Percentiles rank a stretch among this genome's conserved stretches.
Conservation (phyloP, 208 protist species). For the Trypanosoma platydactyli region DNA sequence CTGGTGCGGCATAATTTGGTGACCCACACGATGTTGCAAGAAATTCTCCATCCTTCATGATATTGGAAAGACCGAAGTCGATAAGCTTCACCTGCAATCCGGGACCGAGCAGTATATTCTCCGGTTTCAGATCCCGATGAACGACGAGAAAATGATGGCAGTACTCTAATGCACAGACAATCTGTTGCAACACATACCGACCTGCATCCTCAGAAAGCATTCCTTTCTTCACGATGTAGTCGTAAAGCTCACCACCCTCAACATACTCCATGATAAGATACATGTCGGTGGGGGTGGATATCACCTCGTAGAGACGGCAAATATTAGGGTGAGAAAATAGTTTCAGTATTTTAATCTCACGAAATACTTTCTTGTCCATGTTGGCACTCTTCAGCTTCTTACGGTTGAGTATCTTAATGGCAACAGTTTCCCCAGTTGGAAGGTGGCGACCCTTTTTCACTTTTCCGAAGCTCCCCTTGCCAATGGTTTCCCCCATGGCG, state of each 20-base stretch:
- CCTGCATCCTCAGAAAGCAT: conserved; percentile 93
- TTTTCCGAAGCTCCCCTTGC: conserved; percentile 99
- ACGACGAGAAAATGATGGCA: conserved; percentile 96
- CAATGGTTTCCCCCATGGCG: conserved; percentile 97
- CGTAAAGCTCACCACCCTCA: conserved; percentile 98
- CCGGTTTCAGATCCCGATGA: conserved; percentile 94
- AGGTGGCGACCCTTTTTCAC: conserved; percentile 98
- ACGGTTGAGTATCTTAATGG: conserved; percentile 99
- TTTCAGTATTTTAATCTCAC: conserved; percentile 99
- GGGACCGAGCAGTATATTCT: conserved; percentile 92
- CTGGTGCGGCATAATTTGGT: conserved; percentile 94
- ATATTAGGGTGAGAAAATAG: conserved; percentile 99
- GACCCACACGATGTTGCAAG: conserved; percentile 92
- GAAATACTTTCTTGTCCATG: conserved; percentile 92
- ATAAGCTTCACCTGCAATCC: conserved; percentile 93
- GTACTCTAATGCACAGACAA: conserved; percentile 98
- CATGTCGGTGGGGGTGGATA: conserved; percentile 97
- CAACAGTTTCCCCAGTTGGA: conserved; percentile 95
- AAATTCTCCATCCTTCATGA: conserved; percentile 91
- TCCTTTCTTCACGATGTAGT: conserved; percentile 98
- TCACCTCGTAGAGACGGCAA: conserved; percentile 98
- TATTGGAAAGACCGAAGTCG: conserved; percentile 95
- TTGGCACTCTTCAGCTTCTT: conserved; percentile 95
- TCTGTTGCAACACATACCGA: conserved; percentile 98
- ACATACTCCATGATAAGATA: conserved; percentile 99